Percentiles rank a stretch among this genome's conserved stretches.
Conservation (phyloP, 129 eudicot genomes). For the Oenanthe sinensis region DNA sequence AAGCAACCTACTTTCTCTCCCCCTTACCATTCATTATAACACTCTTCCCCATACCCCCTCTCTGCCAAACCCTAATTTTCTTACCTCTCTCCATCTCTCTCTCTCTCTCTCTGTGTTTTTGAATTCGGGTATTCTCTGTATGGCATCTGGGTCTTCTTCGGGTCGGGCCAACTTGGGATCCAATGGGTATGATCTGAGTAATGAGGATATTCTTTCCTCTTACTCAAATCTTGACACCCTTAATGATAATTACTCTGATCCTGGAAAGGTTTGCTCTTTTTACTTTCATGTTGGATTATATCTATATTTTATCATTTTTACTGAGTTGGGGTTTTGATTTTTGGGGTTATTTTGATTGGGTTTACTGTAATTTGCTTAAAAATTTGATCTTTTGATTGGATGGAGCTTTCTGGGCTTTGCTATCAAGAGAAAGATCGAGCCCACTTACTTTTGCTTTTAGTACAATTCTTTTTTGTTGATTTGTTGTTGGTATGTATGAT, state of each 20-base stretch:
- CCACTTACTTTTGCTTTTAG: not conserved
- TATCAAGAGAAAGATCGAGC: not conserved
- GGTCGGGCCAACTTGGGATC: conserved; percentile 31
- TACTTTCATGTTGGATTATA: not conserved
- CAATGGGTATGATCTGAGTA: conserved; percentile 68
- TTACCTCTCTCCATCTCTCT: no score
- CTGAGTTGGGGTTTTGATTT: not conserved
- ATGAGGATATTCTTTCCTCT: conserved; percentile 84
- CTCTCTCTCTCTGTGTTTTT: not conserved
- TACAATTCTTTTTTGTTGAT: not conserved
- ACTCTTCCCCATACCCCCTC: not conserved
- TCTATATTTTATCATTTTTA: not conserved
- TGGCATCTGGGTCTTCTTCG: conserved; percentile 93
- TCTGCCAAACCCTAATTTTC: conserved; percentile 22
- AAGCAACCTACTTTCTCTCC: not conserved
- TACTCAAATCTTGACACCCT: conserved; percentile 63
- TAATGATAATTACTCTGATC: conserved; percentile 60
- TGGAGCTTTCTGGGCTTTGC: not conserved
- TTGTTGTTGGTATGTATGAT: not conserved
- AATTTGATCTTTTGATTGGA: not conserved
- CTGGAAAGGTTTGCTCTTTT: conserved; percentile 35
- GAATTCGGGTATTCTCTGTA: conserved; percentile 7
- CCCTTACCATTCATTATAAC: not conserved
- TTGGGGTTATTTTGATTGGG: not conserved
- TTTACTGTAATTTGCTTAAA: not conserved